Percentiles rank a stretch among this genome's conserved stretches.
Conservation (phyloP, 2,329 filamentous ascomycete genomes). For the Talaromyces sp. region DNA sequence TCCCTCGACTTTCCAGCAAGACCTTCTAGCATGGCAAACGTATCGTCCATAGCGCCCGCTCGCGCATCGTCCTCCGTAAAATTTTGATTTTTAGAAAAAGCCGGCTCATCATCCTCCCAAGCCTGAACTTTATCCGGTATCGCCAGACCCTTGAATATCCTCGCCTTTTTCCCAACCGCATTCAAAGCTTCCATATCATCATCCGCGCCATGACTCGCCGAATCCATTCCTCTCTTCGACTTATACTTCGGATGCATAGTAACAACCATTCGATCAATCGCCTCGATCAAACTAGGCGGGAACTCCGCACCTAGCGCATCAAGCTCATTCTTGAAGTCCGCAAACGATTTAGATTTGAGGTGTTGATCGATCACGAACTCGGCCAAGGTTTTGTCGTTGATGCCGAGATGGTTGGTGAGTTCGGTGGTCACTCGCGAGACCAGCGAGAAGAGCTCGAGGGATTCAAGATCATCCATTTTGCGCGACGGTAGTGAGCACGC, state of each 20-base stretch:
- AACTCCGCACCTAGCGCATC: conserved; percentile 77
- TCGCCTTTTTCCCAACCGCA: conserved; percentile 66
- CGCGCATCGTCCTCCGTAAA: conserved; percentile 39
- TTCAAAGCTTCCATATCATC: conserved; percentile 43
- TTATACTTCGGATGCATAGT: conserved; percentile 92
- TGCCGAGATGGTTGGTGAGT: conserved; percentile 86
- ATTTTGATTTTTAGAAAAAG: conserved; percentile 22
- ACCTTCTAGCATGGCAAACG: conserved; percentile 83
- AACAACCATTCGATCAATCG: conserved; percentile 80
- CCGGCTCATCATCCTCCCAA: conserved; percentile 50
- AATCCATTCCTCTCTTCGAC: conserved; percentile 43
- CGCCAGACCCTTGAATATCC: conserved; percentile 85
- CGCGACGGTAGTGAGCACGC: not conserved
- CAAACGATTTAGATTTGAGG: conserved; percentile 64
- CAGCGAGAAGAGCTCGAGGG: conserved; percentile 87
- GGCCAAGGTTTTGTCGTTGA: conserved; percentile 89
- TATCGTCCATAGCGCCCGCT: conserved; percentile 79
- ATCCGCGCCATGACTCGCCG: conserved; percentile 38
- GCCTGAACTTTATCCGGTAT: conserved; percentile 71
- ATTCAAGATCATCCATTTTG: conserved; percentile 84
- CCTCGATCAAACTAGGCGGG: conserved; percentile 81
- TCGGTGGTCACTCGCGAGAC: conserved; percentile 94
- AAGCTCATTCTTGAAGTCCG: conserved; percentile 73
- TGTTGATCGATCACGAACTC: conserved; percentile 95
- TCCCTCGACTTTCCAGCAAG: conserved; percentile 64